These are phyloP conservation scores for Suillus occidentalis DNA, from an alignment of 768 basidiomycete species.

Conservation along the genomic window DNA sequence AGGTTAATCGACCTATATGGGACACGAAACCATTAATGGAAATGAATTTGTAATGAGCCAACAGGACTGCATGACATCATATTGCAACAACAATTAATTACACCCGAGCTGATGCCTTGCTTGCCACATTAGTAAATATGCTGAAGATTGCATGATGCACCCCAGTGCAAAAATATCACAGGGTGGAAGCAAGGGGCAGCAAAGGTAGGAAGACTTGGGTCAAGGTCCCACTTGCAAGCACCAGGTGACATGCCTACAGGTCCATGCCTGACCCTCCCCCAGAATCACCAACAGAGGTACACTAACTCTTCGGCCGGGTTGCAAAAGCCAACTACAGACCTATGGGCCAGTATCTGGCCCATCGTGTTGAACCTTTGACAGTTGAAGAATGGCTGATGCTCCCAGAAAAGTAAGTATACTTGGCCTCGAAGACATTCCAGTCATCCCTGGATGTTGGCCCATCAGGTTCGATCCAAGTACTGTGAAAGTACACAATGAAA, in stretches of 20 bases:
- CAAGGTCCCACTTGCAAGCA: too few relatives aligned
- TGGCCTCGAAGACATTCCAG: constrained; percentile 15
- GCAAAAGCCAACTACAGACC: constrained; percentile 41
- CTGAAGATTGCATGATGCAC: too few relatives aligned
- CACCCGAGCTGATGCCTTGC: constrained; percentile 38
- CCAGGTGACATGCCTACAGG: too few relatives aligned
- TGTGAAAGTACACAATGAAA: constrained; percentile 42
- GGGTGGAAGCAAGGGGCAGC: too few relatives aligned
- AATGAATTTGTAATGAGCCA: too few relatives aligned
- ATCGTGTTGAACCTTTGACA: constrained; percentile 41
- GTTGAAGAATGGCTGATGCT: constrained; percentile 49
- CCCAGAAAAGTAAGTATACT: constrained; percentile 13
- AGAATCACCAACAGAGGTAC: constrained; percentile 40
- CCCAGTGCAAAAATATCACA: too few relatives aligned
- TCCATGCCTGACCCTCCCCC: constrained; percentile 55
- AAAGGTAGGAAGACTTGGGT: too few relatives aligned
- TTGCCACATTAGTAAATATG: too few relatives aligned
- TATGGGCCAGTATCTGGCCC: constrained; percentile 29
- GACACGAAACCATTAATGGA: too few relatives aligned
- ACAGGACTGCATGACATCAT: too few relatives aligned
- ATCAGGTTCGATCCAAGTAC: constrained; percentile 25
- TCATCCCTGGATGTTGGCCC: not conserved
- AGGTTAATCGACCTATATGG: too few relatives aligned
- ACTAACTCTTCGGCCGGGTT: constrained; percentile 47
- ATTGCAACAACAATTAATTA: not conserved